Base-by-base conservation (phyloP, 2,329 filamentous ascomycete genomes). In the Aspergillus carbonarius region DNA sequence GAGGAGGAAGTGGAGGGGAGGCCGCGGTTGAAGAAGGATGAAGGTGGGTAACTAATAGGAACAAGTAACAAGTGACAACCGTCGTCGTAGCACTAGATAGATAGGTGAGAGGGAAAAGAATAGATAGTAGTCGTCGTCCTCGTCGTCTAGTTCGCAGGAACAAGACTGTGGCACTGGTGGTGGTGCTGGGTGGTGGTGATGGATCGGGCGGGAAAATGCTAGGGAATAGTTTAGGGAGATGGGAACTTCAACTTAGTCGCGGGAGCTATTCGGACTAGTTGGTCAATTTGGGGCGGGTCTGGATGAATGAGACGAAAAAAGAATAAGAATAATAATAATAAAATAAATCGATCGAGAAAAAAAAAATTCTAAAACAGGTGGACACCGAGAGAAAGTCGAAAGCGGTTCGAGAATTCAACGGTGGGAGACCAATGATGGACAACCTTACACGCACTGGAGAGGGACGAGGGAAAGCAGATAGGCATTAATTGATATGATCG, bases 261-360 rank as follows among this genome's bases (percentile, higher is more conserved):
- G 60, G 60, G 58, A 62, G 52, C 60, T 62, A 62, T 60, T 40
- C 50, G 53, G 52, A 30, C 23, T 30, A 53, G 47, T 48, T 60
- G 40, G 52, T 40, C 49, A 46, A 44, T 46, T 56, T 59, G 49
- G 48, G 40, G 55, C 46, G 54, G 50, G 40, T 27, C 37, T 48
- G 55, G 55, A 42, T 23, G 39, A 50, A 35, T 32, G 37, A 51
- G 23, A 27, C 13, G 32, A 55, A 40, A 47, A 37, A 17, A 47
- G 35, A 9, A 7, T 23, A 18, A 42, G 3, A 20, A 23, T 2
- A 42, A 42, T 18, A 42, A 18, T 17, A 18, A 39, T 10, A 32
- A 10, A 32, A 32, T 10, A 32, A 32, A 10, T 23, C 23, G 23
- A 23, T 23, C 23, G 23, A 32, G 2, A 27, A 27, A 27, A 8